A percentile compares a stretch with the other conserved stretches of the same genome.
phyloP scores from a whole-genome alignment of 1,139 yeast genomes.

The Yamadazyma jaroonii region DNA sequence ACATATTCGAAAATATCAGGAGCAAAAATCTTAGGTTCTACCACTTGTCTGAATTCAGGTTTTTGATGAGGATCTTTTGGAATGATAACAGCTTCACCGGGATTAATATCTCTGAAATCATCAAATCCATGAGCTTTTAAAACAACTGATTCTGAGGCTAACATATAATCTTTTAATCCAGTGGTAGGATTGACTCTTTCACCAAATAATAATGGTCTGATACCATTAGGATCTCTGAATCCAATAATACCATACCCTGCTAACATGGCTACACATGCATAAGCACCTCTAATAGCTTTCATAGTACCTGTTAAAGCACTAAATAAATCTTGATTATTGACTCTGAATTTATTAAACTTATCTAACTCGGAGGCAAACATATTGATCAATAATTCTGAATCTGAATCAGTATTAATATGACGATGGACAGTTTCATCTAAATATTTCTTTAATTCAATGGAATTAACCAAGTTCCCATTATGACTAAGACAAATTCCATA shows the following conservation, averaged over 20 bases:
- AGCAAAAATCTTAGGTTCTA: constrained; percentile 72
- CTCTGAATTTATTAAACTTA: constrained; percentile 88
- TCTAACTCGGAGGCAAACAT: constrained; percentile 91
- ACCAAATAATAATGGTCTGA: constrained; percentile 86
- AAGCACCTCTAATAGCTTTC: constrained; percentile 84
- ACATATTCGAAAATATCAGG: constrained; percentile 98
- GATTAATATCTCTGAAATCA: constrained; percentile 75
- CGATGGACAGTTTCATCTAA: constrained; percentile 94
- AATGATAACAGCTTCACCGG: constrained; percentile 96
- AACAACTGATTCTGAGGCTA: constrained; percentile 94
- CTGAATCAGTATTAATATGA: constrained; percentile 95
- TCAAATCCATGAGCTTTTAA: constrained; percentile 89
- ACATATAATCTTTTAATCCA: constrained; percentile 87
- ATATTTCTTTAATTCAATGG: constrained; percentile 68
- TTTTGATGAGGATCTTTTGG: constrained; percentile 50
- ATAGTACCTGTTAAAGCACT: constrained; percentile 81
- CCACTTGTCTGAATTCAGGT: constrained; percentile 87
- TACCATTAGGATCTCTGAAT: constrained; percentile 96
- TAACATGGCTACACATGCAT: constrained; percentile 90
- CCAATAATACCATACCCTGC: constrained; percentile 97
- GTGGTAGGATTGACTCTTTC: constrained; percentile 64
- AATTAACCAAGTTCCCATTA: constrained; percentile 93
- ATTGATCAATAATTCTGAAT: constrained; percentile 85
- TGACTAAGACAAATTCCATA: constrained; percentile 89
- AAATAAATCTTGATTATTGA: constrained; percentile 86